Evolutionary conservation across 2,329 filamentous ascomycete genomes (phyloP), one percentile per base, ranked within the genome.

Genomic region (Plectosphaerella cucumerina): DNA sequence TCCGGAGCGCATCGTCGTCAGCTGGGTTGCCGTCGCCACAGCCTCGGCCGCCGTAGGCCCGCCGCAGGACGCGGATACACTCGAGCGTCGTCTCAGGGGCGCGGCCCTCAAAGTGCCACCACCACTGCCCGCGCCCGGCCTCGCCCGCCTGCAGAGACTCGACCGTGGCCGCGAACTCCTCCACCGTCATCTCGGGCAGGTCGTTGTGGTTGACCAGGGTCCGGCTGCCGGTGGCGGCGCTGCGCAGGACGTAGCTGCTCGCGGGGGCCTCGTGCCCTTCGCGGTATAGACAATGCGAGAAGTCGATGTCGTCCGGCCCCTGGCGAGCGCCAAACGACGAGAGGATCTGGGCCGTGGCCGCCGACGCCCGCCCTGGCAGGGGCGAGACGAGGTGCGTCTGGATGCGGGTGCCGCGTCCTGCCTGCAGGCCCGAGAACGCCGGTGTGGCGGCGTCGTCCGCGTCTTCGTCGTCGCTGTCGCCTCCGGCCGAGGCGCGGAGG

Each of bases 151-250:
- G 39, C 39, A 82, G 64, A 21, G 58, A 61, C 20, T 70, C 52
- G 35, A 69, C 72, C 18, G 77, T 68, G 12, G 51, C 53, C 15
- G 64, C 60, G 53, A 90, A 89, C 65, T 90, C 87, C 8, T 69
- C 68, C 5, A 67, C 56, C 6, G 76, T 84, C 84, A 90, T 88
- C 56, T 90, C 86, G 1, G 77, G 77, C 34, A 90, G 73, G 51
- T 77, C 75, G 59, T 84, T 89, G 65, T 84, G 80, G 64, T 85
- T 90, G 51, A 90, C 81, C 51, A 90, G 81, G 0, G 87, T 90
- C 43, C 87, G 76, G 50, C 80, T 85, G 18, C 78, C 80, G 4
- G 75, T 82, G 21, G 66, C 67, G 47, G 71, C 66, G 62, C 81
- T 87, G 55, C 82, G 81, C 52, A 90, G 75, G 54, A 90, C 84